phyloP scores from a whole-genome alignment of 768 basidiomycete genomes.

The Amanita inopinata region DNA sequence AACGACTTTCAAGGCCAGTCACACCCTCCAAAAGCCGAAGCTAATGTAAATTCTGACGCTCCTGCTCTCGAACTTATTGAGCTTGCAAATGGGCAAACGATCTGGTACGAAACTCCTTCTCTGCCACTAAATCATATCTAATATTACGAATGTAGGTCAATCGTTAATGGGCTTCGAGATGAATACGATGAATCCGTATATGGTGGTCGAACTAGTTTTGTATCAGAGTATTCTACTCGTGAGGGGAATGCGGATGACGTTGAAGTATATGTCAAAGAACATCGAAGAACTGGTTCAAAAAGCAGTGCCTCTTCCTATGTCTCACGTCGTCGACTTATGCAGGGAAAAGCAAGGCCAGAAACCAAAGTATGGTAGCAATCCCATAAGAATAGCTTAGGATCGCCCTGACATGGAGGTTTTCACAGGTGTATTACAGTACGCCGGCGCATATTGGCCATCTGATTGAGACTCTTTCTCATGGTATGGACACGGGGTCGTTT shows the following conservation, averaged over 20 bases:
- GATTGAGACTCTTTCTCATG: slow-evolving; percentile 75
- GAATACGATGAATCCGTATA: slow-evolving; percentile 65
- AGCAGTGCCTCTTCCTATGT: slow-evolving; percentile 53
- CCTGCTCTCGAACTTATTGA: slow-evolving; percentile 74
- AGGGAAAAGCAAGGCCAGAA: slow-evolving; percentile 60
- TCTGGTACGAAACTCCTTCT: slow-evolving; percentile 56
- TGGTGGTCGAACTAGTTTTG: slow-evolving; percentile 58
- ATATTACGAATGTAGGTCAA: slow-evolving; percentile 41
- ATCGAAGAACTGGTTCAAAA: slow-evolving; percentile 55
- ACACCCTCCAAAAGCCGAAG: slow-evolving; percentile 20
- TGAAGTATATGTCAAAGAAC: slow-evolving; percentile 72
- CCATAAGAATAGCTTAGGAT: slow-evolving; percentile 4
- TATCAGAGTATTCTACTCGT: slow-evolving; percentile 59
- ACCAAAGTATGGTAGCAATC: slow-evolving; percentile 54
- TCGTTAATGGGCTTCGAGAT: slow-evolving; percentile 77
- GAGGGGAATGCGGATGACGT: slow-evolving; percentile 46
- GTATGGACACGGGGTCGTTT: slow-evolving; percentile 76
- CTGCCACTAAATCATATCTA: slow-evolving; percentile 3
- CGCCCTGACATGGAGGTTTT: slow-evolving; percentile 19
- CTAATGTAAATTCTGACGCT: slow-evolving; percentile 27
- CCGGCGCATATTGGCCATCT: slow-evolving; percentile 73
- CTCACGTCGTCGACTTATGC: slow-evolving; percentile 47
- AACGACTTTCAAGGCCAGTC: slow-evolving; percentile 22
- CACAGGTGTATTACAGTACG: slow-evolving; percentile 66
- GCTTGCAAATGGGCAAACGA: slow-evolving; percentile 79